Conservation (phyloP, 2,329 filamentous ascomycete genomes). For the Trichophyton mentagrophytes region DNA sequence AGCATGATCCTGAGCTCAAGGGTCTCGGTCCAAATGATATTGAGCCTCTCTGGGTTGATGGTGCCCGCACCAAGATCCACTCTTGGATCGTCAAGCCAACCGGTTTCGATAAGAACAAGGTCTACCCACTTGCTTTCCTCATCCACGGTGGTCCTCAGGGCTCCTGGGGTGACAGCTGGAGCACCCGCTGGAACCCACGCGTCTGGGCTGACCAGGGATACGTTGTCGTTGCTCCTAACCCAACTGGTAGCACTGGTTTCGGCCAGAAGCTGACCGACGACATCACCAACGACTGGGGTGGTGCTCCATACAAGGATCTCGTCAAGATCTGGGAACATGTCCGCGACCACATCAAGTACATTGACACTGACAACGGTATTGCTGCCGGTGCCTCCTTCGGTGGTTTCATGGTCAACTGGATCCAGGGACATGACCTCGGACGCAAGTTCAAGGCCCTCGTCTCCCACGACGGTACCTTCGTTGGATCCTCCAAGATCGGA, state of each 20-base stretch:
- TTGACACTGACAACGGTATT: conserved; percentile 29
- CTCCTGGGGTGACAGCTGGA: conserved; percentile 64
- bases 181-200: conserved; percentile 73
- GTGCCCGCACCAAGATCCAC: conserved; percentile 29
- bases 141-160: conserved; percentile 77
- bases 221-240: conserved; percentile 68
- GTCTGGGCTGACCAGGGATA: conserved; percentile 82
- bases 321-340: conserved; percentile 67
- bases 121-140: conserved; percentile 65
- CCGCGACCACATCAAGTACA: conserved; percentile 24
- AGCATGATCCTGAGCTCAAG: conserved; percentile 28
- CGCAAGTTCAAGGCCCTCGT: conserved; percentile 79
- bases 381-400: conserved; percentile 32
- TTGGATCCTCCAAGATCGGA: conserved; percentile 38
- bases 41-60: conserved; percentile 27
- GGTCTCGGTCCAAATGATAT: conserved; percentile 25
- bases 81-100: conserved; percentile 33
- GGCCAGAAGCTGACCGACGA: conserved; percentile 65
- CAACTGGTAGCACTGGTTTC: conserved; percentile 71
- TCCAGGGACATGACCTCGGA: conserved; percentile 73
- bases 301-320: conserved; percentile 69
- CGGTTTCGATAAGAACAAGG: conserved; percentile 55
- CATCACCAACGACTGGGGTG: conserved; percentile 73
- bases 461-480: conserved; percentile 78
- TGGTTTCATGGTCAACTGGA: conserved; percentile 55